Base-by-base conservation (phyloP, 148 eudicot genomes). In the Rhododendron vialii region DNA sequence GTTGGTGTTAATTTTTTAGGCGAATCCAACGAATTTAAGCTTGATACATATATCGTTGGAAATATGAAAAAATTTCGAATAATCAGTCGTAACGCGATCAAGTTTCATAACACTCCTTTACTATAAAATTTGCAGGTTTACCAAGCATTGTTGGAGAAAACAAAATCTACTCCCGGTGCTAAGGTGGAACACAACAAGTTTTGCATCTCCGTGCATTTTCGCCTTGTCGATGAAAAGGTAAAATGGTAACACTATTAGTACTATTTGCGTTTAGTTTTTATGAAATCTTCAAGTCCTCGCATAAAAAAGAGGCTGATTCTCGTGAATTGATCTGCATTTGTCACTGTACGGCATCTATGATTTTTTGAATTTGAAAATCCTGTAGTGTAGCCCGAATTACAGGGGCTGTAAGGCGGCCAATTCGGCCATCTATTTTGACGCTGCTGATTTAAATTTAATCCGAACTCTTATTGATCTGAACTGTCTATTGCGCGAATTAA, bases 201-300 rank as follows among this genome's bases (percentile, higher is more conserved):
- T 30, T 95, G 98, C 78, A 48, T 93, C 38, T 95, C 99, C 9
- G 98, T 97, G 14, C 99, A 97, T 88, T 97, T 91, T 81, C 98
- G 99, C 26, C 90, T 98, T 74, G 99, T 97, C 17, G 98, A 97
- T 86, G 98, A 97, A 83, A 93, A 93, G 96, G 99, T 96, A 38
- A 18, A 26, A 38, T 17, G 15, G 1, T 53, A 53, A 13, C 17
- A 53, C 18, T 2, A 53, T 17, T 18, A 17, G 45, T 41, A 5
- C 7, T 55, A 15, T 17, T 55, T 17, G 1, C 4, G 1, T 18
- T 55, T 55, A 55, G 61, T 55, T 55, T 55, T 18, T 17, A 3
- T 17, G 22, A 55, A 55, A 55, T 41, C 45, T 41, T 41, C 45
- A 41, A 41, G 45, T 41, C 45, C 45, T 41, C 7, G 45, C 45